phyloP scores from a whole-genome alignment of 306 rosid species.

The Pyrus pyrifolia region DNA sequence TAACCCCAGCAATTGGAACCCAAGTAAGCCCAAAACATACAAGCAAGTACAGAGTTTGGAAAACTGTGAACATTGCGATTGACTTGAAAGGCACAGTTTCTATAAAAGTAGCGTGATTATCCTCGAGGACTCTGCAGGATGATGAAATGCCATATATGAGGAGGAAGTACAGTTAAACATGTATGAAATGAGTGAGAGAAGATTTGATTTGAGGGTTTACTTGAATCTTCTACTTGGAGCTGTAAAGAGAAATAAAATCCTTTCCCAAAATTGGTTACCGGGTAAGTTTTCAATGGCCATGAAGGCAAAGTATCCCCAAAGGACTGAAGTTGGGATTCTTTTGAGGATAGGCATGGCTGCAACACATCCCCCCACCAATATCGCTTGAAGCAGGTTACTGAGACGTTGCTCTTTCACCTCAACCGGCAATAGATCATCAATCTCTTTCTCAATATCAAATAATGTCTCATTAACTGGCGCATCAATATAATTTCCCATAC shows the following conservation, averaged over 20 bases:
- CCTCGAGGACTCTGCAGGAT: slow-evolving; percentile 82
- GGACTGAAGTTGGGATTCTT: slow-evolving; percentile 94
- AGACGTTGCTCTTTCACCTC: slow-evolving; percentile 96
- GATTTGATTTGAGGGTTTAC: slow-evolving; percentile 19
- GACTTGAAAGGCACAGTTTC: slow-evolving; percentile 97
- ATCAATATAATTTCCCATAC: slow-evolving; percentile 60
- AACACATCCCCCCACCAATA: slow-evolving; percentile 86
- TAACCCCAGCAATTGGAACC: slow-evolving; percentile 92
- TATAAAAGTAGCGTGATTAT: slow-evolving; percentile 88
- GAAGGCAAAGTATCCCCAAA: slow-evolving; percentile 98
- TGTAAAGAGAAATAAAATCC: slow-evolving; percentile 85
- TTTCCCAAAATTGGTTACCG: slow-evolving; percentile 98
- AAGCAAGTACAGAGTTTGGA: slow-evolving; percentile 77
- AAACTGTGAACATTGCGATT: slow-evolving; percentile 64
- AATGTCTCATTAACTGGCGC: slow-evolving; percentile 84
- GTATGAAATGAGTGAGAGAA: not conserved
- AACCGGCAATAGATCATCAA: slow-evolving; percentile 85
- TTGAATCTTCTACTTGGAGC: slow-evolving; percentile 92
- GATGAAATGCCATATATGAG: slow-evolving; percentile 6
- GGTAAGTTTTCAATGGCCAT: slow-evolving; percentile 99
- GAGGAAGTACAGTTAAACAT: not conserved
- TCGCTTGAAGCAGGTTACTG: slow-evolving; percentile 81
- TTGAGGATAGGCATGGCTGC: slow-evolving; percentile 97
- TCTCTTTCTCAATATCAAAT: slow-evolving; percentile 88
- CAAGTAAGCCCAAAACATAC: slow-evolving; percentile 91